These are phyloP conservation scores for Boletus coffeatus DNA, from an alignment of 1,284 basidiomycete species.

Conservation along the genomic window DNA sequence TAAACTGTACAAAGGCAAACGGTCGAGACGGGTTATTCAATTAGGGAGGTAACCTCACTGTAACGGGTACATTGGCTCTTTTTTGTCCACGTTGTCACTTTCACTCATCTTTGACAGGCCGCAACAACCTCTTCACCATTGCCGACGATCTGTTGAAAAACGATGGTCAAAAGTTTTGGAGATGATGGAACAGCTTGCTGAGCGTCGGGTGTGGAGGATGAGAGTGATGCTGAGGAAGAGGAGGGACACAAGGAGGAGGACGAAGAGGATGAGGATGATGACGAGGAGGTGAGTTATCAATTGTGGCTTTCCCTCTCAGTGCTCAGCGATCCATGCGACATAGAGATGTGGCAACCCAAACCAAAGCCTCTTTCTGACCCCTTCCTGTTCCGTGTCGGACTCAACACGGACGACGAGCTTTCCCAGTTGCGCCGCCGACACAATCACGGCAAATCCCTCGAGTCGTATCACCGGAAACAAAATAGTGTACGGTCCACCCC, in stretches of 20 bases:
- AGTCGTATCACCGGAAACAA: too few relatives aligned
- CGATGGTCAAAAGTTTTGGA: slow-evolving; percentile 97
- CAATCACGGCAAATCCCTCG: too few relatives aligned
- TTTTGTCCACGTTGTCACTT: not conserved
- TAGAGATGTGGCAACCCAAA: too few relatives aligned
- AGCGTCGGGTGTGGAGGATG: slow-evolving; percentile 74
- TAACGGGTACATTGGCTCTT: slow-evolving; percentile 71
- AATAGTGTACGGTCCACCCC: too few relatives aligned
- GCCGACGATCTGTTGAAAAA: slow-evolving; percentile 98
- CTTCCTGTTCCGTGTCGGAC: too few relatives aligned
- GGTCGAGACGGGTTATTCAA: slow-evolving; percentile 68
- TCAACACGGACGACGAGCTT: too few relatives aligned
- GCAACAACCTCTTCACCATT: slow-evolving; percentile 95
- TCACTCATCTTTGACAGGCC: slow-evolving; percentile 34
- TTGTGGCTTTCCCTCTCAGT: slow-evolving; percentile 4
- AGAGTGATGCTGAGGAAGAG: slow-evolving; percentile 48
- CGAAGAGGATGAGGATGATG: slow-evolving; percentile 45
- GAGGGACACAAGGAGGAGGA: slow-evolving; percentile 43
- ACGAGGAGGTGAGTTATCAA: slow-evolving; percentile 44
- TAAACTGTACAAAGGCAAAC: slow-evolving; percentile 37
- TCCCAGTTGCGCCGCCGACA: too few relatives aligned
- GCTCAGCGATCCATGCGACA: slow-evolving; percentile 13
- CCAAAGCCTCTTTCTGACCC: too few relatives aligned
- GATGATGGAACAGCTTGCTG: slow-evolving; percentile 99
- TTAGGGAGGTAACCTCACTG: slow-evolving; percentile 74